phyloP scores from a whole-genome alignment of 2,329 filamentous ascomycete genomes.

The Pezicula neosporulosa region DNA sequence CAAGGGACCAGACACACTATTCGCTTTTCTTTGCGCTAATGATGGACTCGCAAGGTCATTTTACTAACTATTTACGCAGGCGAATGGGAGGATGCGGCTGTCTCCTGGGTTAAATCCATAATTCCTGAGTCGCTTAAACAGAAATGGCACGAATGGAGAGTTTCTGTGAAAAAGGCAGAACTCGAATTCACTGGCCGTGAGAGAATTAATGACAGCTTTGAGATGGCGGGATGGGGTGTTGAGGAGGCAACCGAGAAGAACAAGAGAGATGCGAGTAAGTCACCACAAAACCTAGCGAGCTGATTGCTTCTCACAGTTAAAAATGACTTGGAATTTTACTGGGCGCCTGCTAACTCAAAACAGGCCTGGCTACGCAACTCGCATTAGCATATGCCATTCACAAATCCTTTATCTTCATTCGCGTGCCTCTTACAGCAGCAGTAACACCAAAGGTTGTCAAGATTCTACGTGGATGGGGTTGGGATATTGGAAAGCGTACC shows the following conservation, averaged over 20 bases:
- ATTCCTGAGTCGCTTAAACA: conserved; percentile 59
- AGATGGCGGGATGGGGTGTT: conserved; percentile 57
- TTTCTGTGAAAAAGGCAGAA: conserved; percentile 43
- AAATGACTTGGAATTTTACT: background rate
- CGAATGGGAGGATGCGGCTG: conserved; percentile 62
- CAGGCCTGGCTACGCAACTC: conserved; percentile 73
- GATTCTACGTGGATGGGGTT: conserved; percentile 81
- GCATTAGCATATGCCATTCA: conserved; percentile 95
- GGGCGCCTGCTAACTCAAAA: background rate
- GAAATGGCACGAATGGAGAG: conserved; percentile 46
- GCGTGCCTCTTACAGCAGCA: conserved; percentile 89
- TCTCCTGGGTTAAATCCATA: conserved; percentile 53
- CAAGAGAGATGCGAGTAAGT: conserved; percentile 72
- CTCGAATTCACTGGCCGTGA: conserved; percentile 40
- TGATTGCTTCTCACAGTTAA: background rate
- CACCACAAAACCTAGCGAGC: background rate
- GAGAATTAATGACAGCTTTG: conserved; percentile 41
- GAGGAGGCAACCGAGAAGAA: conserved; percentile 59
- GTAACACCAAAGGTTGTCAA: conserved; percentile 95
- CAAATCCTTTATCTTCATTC: conserved; percentile 94
- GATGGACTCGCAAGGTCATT: background rate
- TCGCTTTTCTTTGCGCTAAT: background rate
- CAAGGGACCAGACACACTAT: conserved; percentile 5
- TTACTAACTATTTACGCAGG: conserved; percentile 35
- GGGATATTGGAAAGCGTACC: conserved; percentile 82